Evolutionary conservation across 768 basidiomycete genomes (phyloP), one percentile per base, ranked within the genome.

Genomic region (Collybia sordida): DNA sequence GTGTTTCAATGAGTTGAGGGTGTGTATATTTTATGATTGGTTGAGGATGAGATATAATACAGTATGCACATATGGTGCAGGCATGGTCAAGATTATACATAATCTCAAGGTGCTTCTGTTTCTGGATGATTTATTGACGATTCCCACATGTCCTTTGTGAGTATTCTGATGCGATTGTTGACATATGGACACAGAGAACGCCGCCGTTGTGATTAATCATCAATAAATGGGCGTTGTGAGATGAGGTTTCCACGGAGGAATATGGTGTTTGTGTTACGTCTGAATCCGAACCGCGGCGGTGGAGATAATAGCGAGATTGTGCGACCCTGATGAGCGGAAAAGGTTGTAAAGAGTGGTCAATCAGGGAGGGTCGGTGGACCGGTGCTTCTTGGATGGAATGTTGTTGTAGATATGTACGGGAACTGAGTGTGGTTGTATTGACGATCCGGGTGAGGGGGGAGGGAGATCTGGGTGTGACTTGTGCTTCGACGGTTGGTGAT

Each of bases 221-320:
- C 45, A 45, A 41, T 17, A 52, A 52, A 42, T 58, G 47, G 31
- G 44, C 42, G 45, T 47, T 46, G 55, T 55, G 31, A 34, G 46
- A 50, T 48, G 52, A 57, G 66, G 57, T 64, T 31, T 68, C 69
- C 71, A 71, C 66, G 69, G 68, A 68, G 64, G 61, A 62, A 63
- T 51, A 42, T 50, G 45, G 40, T 53, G 38, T 48, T 42, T 6
- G 31, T 31, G 31, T 31, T 31, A 31, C 31, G 31, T 31, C 31
- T 54, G 45, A 63, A 62, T 61, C 66, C 64, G 64, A 62, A 61
- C 68, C 71, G 67, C 70, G 68, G 69, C 61, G 68, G 69, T 69
- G 69, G 67, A 59, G 54, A 57, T 59, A 54, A 42, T 38, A 43
- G 37, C 47, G 31, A 42, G 43, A 53, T 27, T 47, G 38, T 45